Evolutionary conservation across 1,139 yeast species (phyloP).

Genomic region (Meyerozyma sp.): DNA sequence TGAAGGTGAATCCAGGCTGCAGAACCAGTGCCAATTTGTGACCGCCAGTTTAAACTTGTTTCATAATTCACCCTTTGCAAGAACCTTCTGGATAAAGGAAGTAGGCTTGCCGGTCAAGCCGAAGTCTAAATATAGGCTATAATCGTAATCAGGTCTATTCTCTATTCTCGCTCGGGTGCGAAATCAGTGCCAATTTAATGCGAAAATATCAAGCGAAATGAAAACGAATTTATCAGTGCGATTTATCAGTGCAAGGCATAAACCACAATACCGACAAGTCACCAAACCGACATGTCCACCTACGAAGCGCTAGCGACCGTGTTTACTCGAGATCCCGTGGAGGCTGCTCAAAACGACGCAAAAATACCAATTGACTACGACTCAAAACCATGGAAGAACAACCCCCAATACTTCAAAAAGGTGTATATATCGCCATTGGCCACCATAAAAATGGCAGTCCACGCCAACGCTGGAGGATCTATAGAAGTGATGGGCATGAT

Average conservation of each 20-base stretch:
- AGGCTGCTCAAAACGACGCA: not conserved
- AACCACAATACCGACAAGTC: too few species aligned
- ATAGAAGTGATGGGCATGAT: slow-evolving; percentile 95
- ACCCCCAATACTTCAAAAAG: slow-evolving; percentile 58
- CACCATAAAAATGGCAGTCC: slow-evolving; percentile 70
- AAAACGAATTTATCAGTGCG: too few species aligned
- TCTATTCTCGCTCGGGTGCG: too few species aligned
- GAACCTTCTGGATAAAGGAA: too few species aligned
- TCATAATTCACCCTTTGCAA: too few species aligned
- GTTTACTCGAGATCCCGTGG: not conserved
- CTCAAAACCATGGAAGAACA: slow-evolving; percentile 36
- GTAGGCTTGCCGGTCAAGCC: too few species aligned
- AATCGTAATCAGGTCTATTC: too few species aligned
- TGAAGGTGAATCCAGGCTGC: too few species aligned
- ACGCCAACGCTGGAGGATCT: slow-evolving; percentile 83
- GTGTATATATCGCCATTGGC: slow-evolving; percentile 74
- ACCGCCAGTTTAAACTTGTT: too few species aligned
- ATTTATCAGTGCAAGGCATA: too few species aligned
- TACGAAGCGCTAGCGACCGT: not conserved
- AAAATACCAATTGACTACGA: not conserved
- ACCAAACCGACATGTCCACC: not conserved
- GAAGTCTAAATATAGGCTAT: too few species aligned
- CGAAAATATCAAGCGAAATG: not conserved
- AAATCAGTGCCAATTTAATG: not conserved
- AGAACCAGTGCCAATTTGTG: too few species aligned